phyloP scores from a whole-genome alignment of 1,284 basidiomycete species.

The Ustilago curta region DNA sequence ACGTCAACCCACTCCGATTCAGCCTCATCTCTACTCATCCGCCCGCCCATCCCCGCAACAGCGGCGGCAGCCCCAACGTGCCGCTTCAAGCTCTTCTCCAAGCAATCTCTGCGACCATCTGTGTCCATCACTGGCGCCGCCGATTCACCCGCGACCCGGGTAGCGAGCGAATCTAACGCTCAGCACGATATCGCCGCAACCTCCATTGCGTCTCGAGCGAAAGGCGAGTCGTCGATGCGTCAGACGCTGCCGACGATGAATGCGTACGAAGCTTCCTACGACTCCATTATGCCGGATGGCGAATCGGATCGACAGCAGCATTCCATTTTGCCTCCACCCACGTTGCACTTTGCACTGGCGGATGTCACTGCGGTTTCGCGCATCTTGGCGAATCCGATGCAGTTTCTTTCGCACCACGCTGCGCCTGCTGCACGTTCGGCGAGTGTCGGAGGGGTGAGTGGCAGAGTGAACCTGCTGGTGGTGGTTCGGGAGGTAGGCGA shows the following conservation, averaged over 20 bases:
- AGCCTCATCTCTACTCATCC: slow-evolving; percentile 23
- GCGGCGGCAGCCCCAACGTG: slow-evolving; percentile 6
- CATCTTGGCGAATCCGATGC: slow-evolving; percentile 24
- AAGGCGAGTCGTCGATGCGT: background rate
- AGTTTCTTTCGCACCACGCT: slow-evolving; percentile 5
- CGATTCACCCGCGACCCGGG: background rate
- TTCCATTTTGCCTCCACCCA: slow-evolving; percentile 43
- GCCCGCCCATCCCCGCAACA: slow-evolving; percentile 7
- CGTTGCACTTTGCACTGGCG: slow-evolving; percentile 26
- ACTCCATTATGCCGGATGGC: background rate
- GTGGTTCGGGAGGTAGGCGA: slow-evolving; percentile 35
- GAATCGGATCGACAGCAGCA: background rate
- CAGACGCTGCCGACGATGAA: slow-evolving; percentile 20
- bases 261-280: slow-evolving; percentile 5
- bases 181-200: background rate
- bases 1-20: background rate
- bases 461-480: slow-evolving; percentile 27
- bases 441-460: background rate
- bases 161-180: background rate
- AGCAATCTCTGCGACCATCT: background rate
- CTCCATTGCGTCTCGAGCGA: background rate
- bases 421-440: background rate
- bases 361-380: slow-evolving; percentile 20
- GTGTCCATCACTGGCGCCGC: background rate
- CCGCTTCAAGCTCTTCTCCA: slow-evolving; percentile 34